Conservation (phyloP, 495 filamentous ascomycete genomes). For the Glonium stellatum region DNA sequence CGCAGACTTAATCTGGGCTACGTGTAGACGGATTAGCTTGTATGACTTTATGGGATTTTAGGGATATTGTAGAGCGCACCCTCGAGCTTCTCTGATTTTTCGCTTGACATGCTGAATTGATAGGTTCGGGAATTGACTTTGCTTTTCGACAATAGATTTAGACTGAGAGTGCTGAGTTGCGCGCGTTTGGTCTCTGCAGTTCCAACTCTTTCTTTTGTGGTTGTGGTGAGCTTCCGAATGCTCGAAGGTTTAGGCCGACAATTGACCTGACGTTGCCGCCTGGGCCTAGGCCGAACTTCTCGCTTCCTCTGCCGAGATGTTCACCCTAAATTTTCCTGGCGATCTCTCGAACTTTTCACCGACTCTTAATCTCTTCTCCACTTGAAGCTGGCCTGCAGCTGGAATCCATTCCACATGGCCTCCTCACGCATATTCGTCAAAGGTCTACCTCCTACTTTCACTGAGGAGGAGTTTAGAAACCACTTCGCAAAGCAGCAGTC, state of each 20-base stretch:
- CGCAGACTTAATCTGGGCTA: conserved; percentile 92
- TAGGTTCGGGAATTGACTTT: too few relatives aligned
- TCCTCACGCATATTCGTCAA: conserved; percentile 90
- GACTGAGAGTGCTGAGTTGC: not conserved
- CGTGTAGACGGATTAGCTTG: conserved; percentile 32
- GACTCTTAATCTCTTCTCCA: not conserved
- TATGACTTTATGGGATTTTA: not conserved
- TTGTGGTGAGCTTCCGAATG: not conserved
- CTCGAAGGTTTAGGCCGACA: not conserved
- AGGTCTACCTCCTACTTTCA: conserved; percentile 66
- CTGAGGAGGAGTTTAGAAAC: conserved; percentile 71
- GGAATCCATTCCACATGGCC: conserved; percentile 38
- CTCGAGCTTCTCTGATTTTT: conserved; percentile 66
- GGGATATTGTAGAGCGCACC: conserved; percentile 41
- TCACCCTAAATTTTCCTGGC: not conserved
- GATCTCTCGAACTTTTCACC: not conserved
- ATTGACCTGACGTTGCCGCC: not conserved
- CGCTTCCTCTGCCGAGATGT: conserved; percentile 4
- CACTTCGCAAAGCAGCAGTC: conserved; percentile 73
- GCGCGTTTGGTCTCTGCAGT: not conserved
- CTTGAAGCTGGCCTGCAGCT: not conserved
- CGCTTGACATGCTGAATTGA: conserved; percentile 18
- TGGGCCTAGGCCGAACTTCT: not conserved
- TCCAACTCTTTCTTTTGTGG: not conserved
- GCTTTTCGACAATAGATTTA: too few relatives aligned